Percentiles rank a stretch among this genome's conserved stretches.
Conservation (phyloP, 331 rosid species). For the Quercus phellos region DNA sequence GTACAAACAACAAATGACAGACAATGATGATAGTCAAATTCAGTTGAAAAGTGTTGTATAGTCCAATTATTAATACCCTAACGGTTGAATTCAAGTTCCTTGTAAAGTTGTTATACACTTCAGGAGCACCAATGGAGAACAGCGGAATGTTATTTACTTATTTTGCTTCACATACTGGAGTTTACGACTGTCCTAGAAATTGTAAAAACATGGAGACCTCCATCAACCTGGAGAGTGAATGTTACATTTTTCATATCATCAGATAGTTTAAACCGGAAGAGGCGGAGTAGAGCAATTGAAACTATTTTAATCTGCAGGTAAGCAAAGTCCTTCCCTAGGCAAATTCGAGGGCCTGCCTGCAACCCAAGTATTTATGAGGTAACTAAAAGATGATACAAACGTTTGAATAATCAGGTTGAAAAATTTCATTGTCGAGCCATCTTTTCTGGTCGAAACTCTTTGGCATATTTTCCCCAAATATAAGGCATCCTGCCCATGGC, state of each 20-base stretch:
- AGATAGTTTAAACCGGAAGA: slow-evolving; percentile 53
- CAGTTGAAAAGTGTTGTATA: no score
- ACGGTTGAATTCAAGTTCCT: no score
- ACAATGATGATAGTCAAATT: no score
- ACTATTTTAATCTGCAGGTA: slow-evolving; percentile 82
- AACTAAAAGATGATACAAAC: slow-evolving; percentile 27
- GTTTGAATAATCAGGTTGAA: slow-evolving; percentile 64
- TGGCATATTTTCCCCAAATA: slow-evolving; percentile 72
- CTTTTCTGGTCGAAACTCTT: slow-evolving; percentile 61
- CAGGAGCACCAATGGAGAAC: no score
- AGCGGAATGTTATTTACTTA: no score
- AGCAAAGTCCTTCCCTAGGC: slow-evolving; percentile 77
- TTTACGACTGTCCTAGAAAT: slow-evolving; percentile 28
- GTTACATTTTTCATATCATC: slow-evolving; percentile 35
- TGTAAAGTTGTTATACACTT: no score
- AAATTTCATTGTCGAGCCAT: slow-evolving; percentile 59
- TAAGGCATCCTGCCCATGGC: slow-evolving; percentile 77
- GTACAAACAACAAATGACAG: no score
- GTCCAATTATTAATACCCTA: no score
- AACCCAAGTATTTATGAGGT: background rate
- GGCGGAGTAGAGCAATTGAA: slow-evolving; percentile 44
- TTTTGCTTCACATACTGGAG: background rate
- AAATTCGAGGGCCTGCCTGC: slow-evolving; percentile 76
- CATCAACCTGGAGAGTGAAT: slow-evolving; percentile 72
- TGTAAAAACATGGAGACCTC: slow-evolving; percentile 51